Base-by-base conservation (phyloP, 192 early-diverging fungal species). In the Entrophospora sp. region DNA sequence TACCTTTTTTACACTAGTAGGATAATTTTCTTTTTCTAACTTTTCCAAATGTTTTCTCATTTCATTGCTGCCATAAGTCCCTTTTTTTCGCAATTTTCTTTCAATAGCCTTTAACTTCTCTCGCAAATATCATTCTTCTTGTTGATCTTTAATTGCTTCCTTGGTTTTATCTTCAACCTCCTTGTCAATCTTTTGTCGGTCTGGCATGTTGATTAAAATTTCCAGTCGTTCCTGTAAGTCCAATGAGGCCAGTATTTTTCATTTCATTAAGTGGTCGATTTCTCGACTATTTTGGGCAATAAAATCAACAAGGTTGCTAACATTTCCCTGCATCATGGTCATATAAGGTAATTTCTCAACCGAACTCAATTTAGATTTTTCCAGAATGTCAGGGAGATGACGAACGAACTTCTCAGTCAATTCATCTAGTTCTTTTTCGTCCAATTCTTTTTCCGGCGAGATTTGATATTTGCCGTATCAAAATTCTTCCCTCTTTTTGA, bases 181-280 rank as follows among this genome's bases (percentile, higher is more conserved):
- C 27, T 59, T 59, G 35, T 59, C 56, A 59, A 59, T 59, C 32
- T 59, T 59, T 59, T 59, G 56, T 4, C 56, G 56, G 37, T 59
- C 56, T 0, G 56, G 56, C 13, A 59, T 31, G 27, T 30, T 59
- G 35, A 59, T 59, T 59, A 59, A 59, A 59, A 59, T 59, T 59
- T 59, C 56, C 32, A 59, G 18, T n/a, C 56, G 56, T 18, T 59
- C 35, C 0, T 30, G 35, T 38, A 38, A 37, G n/a, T 59, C 56
- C 56, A 59, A 37, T 16, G 56, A 59, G 22, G 35, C n/a, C 27
- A 59, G 25, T 59, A 59, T 38, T 59, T 30, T 59, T 59, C 35
- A 59, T 59, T 59, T 59, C 9, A 34, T 59, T 22, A 59, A 59
- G 1, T 38, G 56, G 56, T 59, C 35, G 12, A 59, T 59, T 59